Evolutionary conservation across 1,284 basidiomycete genomes (phyloP), one percentile per base, ranked within the genome.

Genomic region (Takashimella tepidaria): DNA sequence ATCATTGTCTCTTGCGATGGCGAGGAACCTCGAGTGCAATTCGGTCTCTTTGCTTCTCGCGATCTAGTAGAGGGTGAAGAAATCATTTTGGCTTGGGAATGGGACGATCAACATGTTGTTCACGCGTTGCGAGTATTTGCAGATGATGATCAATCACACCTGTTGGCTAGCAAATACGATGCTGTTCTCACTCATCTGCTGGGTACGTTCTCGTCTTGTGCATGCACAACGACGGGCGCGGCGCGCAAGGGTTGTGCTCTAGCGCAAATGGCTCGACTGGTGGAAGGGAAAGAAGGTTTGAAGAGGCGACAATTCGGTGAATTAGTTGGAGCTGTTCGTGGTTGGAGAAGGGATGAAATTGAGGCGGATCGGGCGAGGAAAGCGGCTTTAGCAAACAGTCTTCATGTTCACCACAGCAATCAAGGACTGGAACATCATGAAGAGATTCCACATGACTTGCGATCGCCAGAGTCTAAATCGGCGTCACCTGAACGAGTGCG

Each of bases 61-160:
- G 87, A 91, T 61, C 80, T 97, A 56, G 82, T 82, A 55, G 82
- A 83, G 37, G 81, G 86, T 48, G 91, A 95, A 64, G 95, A 98
- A 75, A 83, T 98, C 41, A 84, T 93, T 0, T 75, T 97, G 0
- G 89, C 87, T 0, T 98, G 93, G 92, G 92, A 96, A 70, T 97
- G 92, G 93, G 92, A 96, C 63, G 92, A 97, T 65, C 84, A 84
- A 4, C 89, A 92, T 67, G 84, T 88, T 0, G 84, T 96, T 0
- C 93, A 97, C 73, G 78, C 83, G 48, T 77, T 97, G 0, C 62
- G 60, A 47, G 50, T 56, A 50, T 51, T 60, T n/a, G 59, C 63
- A 25, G 42, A 62, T 22, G 61, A 62, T 16, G 64, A 67, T 44
- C 60, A 69, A 49, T 57, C 63, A 11, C 59, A 63, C 31, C 46